Base-by-base conservation (phyloP, 495 filamentous ascomycete species). In the Hypoxylon fragiforme region DNA sequence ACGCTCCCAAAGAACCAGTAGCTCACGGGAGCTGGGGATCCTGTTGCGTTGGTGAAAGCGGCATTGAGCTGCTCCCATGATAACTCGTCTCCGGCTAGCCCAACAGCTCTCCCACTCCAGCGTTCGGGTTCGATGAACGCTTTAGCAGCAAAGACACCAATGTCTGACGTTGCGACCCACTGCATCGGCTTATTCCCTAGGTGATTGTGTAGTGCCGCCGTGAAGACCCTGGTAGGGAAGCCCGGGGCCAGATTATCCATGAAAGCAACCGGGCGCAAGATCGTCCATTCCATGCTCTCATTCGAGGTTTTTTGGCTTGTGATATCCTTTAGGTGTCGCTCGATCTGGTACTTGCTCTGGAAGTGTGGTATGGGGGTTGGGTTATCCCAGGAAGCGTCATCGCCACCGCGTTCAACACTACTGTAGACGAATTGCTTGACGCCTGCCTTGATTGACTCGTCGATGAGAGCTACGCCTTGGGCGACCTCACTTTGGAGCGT, bases 361-460 rank as follows among this genome's bases (percentile, higher is more conserved):
- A 89, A 89, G 60, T 90, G 86, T 20, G 84, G 83, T 35, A 90
- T 73, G 0, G 75, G 65, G 0, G 87, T 90, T 4, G 77, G 70
- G 50, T 81, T 85, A 6, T 71, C 57, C 54, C 77, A 77, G 19
- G 79, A 84, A 0, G 64, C 64, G 3, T 74, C 70, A 12, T 74
- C 70, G 20, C 85, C 87, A 35, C 85, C 85, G 3, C 87, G 83
- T 58, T 90, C 87, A 5, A 88, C 84, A 38, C 78, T 82, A 32
- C 73, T 78, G 70, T 88, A 90, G 7, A 91, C 81, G 62, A 91
- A 87, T 58, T 83, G 77, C 46, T 75, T 71, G 46, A 90, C 82
- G 13, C 77, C 74, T 11, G 80, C 59, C 22, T 76, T 73, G 49
- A 90, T 51, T 6, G 80, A 71, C 11, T 73, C 79, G 51, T 89